phyloP scores from a whole-genome alignment of 1,139 yeast species.

The Diutina scorzettiae region DNA sequence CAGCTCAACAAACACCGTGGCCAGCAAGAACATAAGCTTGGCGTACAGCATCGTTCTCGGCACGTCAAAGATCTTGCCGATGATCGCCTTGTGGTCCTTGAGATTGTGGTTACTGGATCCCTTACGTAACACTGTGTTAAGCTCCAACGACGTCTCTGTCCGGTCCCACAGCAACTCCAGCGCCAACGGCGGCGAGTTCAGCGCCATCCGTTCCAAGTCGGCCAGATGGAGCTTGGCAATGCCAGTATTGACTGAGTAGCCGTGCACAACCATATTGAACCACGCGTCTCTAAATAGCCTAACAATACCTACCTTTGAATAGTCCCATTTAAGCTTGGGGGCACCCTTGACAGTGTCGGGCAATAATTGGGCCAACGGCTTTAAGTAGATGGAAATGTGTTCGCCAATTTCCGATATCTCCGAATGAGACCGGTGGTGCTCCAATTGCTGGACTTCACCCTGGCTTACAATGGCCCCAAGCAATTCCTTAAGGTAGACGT shows the following conservation, averaged over 20 bases:
- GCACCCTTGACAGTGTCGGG: constrained; percentile 42
- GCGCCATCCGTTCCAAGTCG: constrained; percentile 63
- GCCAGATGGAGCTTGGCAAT: constrained; percentile 33
- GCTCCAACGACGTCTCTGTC: constrained; percentile 83
- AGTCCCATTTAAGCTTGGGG: constrained; percentile 24
- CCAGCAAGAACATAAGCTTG: constrained; percentile 79
- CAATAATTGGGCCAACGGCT: constrained; percentile 64
- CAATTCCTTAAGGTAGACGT: constrained; percentile 51
- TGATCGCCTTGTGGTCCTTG: constrained; percentile 57
- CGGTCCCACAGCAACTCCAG: constrained; percentile 78
- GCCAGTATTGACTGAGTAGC: constrained; percentile 54
- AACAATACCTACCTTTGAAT: constrained; percentile 28
- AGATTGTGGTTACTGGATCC: constrained; percentile 80
- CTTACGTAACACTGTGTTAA: constrained; percentile 82
- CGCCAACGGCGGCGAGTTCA: constrained; percentile 85
- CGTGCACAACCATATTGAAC: constrained; percentile 92
- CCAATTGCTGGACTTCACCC: constrained; percentile 74
- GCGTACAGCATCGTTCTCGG: constrained; percentile 56
- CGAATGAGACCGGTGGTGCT: constrained; percentile 71
- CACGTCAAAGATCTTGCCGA: constrained; percentile 38
- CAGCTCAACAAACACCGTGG: constrained; percentile 68
- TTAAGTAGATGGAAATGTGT: constrained; percentile 55
- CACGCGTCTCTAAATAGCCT: constrained; percentile 76
- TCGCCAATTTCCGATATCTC: constrained; percentile 71
- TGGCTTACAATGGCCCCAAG: constrained; percentile 57